Conservation (phyloP, 2,329 filamentous ascomycete species). For the Endoconidiophora polonica region DNA sequence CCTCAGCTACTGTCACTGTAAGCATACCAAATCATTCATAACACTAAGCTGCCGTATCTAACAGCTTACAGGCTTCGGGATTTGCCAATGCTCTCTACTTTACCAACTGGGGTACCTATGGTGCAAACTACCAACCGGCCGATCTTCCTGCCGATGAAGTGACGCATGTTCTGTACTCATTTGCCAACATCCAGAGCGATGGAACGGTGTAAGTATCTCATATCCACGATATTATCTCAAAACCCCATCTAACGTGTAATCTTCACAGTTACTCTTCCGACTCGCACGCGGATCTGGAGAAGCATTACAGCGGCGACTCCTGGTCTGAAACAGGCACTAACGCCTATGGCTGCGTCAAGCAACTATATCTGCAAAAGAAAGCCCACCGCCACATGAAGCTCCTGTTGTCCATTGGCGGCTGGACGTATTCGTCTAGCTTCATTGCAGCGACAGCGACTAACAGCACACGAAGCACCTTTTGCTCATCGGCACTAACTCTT, state of each 20-base stretch:
- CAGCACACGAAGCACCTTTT: conserved; percentile 47
- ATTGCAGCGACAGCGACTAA: conserved; percentile 43
- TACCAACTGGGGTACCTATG: conserved; percentile 50
- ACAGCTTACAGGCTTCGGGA: background rate
- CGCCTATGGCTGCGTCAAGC: conserved; percentile 62
- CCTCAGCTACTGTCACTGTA: background rate
- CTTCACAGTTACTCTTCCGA: conserved; percentile 36
- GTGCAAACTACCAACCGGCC: conserved; percentile 51
- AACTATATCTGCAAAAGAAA: conserved; percentile 62
- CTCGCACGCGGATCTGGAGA: conserved; percentile 45
- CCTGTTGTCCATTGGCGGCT: conserved; percentile 68
- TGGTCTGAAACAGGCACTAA: conserved; percentile 44
- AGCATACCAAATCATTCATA: background rate
- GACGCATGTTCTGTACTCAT: conserved; percentile 52
- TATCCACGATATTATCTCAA: conserved; percentile 3
- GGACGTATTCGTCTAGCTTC: conserved; percentile 59
- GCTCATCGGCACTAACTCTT: conserved; percentile 47
- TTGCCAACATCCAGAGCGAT: conserved; percentile 14
- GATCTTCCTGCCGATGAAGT: conserved; percentile 50
- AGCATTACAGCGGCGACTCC: conserved; percentile 49
- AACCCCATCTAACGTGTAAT: conserved; percentile 13
- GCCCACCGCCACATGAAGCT: conserved; percentile 60
- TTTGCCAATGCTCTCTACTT: conserved; percentile 32
- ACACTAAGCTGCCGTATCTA: background rate
- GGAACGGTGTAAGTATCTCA: conserved; percentile 16